Conservation (phyloP, 768 basidiomycete species). For the Phlebiopsis gigantea region DNA sequence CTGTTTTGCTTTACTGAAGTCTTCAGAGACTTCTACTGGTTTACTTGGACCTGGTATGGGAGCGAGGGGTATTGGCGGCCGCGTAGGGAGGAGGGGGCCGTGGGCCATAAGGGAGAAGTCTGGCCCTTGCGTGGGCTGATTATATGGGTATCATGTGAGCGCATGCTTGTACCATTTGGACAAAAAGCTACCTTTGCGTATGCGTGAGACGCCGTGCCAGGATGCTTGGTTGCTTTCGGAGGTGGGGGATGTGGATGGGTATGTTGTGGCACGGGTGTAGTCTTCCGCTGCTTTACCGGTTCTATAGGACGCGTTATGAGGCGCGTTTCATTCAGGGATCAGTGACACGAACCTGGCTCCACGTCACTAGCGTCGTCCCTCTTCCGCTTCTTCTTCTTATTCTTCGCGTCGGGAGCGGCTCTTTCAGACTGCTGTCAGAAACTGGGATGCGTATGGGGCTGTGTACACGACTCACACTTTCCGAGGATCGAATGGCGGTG, state of each 20-base stretch:
- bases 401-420: constrained; percentile 51
- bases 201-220: constrained; percentile 34
- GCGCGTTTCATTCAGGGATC: constrained; percentile 1
- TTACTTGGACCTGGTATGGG: constrained; percentile 80
- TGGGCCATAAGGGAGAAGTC: constrained; percentile 58
- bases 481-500: constrained; percentile 59
- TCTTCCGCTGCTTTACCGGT: constrained; percentile 41
- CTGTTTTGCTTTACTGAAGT: constrained; percentile 81
- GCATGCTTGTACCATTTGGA: background rate
- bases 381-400: constrained; percentile 86
- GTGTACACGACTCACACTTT: constrained; percentile 41
- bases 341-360: constrained; percentile 43
- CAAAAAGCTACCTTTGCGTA: constrained; percentile 42
- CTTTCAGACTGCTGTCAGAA: too few relatives aligned
- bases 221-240: constrained; percentile 54
- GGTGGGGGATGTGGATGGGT: constrained; percentile 31
- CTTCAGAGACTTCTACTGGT: constrained; percentile 78
- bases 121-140: constrained; percentile 35
- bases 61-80: constrained; percentile 56
- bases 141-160: background rate
- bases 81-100: constrained; percentile 47
- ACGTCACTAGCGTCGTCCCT: constrained; percentile 69
- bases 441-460: too few relatives aligned
- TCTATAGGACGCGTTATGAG: constrained; percentile 29
- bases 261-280: constrained; percentile 42